A percentile compares a stretch with the other conserved stretches of the same genome.
Conservation (phyloP, 305 asterid genomes). For the Stenogyne calaminthoides region DNA sequence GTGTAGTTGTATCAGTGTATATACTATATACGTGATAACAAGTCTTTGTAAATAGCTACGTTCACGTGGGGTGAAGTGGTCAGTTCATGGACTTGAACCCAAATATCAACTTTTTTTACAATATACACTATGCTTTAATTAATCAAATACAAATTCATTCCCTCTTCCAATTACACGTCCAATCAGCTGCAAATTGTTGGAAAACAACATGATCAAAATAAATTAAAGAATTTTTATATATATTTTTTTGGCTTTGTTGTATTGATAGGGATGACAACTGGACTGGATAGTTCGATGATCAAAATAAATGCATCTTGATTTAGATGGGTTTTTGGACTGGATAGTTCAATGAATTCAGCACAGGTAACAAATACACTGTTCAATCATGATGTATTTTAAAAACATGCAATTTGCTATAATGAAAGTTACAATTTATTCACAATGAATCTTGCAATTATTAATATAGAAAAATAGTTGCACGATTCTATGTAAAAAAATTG, state of each 20-base stretch:
- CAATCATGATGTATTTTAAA: too few relatives aligned
- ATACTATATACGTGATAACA: slow-evolving; percentile 9
- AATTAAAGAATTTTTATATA: neutral
- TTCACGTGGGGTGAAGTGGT: slow-evolving; percentile 38
- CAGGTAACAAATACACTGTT: too few relatives aligned
- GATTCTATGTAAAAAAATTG: too few relatives aligned
- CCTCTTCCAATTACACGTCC: slow-evolving; percentile 25
- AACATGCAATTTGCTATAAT: too few relatives aligned
- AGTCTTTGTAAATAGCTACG: slow-evolving; percentile 24
- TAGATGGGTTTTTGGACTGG: too few relatives aligned
- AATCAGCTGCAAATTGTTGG: slow-evolving; percentile 27
- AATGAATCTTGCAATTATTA: too few relatives aligned
- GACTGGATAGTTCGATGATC: too few relatives aligned
- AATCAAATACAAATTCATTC: slow-evolving; percentile 11
- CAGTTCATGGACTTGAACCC: slow-evolving; percentile 19
- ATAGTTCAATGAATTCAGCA: too few relatives aligned
- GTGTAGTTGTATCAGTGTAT: too few relatives aligned
- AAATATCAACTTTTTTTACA: neutral
- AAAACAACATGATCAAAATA: neutral
- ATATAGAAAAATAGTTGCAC: too few relatives aligned
- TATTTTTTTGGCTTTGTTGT: slow-evolving; percentile 8
- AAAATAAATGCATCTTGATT: too few relatives aligned
- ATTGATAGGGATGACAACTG: neutral
- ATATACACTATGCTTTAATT: neutral
- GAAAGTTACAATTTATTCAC: too few relatives aligned